phyloP scores from a whole-genome alignment of 2,329 filamentous ascomycete genomes.

The Blastomyces gilchristii region DNA sequence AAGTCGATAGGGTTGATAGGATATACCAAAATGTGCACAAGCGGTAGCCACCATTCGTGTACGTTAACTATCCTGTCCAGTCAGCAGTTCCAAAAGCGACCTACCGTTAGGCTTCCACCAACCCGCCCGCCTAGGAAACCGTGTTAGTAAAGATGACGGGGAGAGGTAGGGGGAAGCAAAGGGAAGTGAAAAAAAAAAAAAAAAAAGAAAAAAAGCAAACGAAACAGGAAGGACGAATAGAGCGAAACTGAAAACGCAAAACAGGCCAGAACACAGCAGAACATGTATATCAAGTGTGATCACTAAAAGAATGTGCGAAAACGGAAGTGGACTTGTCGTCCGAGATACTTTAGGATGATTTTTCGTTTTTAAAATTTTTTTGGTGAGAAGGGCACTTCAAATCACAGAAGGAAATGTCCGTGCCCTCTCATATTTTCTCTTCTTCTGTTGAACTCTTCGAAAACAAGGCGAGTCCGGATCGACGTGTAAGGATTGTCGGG shows the following conservation, averaged over 20 bases:
- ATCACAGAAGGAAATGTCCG: slow-evolving; percentile 9
- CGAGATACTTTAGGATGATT: slow-evolving; percentile 19
- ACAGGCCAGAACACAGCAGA: background rate
- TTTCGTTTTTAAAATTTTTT: slow-evolving; percentile 17
- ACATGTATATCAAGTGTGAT: slow-evolving; percentile 6
- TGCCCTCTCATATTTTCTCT: slow-evolving; percentile 12
- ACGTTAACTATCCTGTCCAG: slow-evolving; percentile 3
- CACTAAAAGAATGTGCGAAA: slow-evolving; percentile 13
- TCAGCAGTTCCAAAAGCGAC: slow-evolving; percentile 15
- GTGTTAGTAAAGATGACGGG: background rate
- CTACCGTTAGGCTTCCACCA: background rate
- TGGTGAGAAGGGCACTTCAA: slow-evolving; percentile 1
- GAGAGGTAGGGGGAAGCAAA: background rate
- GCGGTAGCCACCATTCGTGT: background rate
- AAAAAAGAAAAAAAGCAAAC: background rate
- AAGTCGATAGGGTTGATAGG: background rate
- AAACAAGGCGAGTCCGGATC: background rate
- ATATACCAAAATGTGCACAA: background rate
- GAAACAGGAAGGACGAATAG: background rate
- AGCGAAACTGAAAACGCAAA: slow-evolving; percentile 4
- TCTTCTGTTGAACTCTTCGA: slow-evolving; percentile 13
- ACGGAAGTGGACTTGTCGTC: slow-evolving; percentile 16
- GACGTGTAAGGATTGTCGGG: background rate
- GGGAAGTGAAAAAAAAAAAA: background rate
- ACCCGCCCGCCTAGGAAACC: background rate